These are phyloP conservation scores for Boletus bicolor DNA, from an alignment of 768 basidiomycete species.

Conservation along the genomic window DNA sequence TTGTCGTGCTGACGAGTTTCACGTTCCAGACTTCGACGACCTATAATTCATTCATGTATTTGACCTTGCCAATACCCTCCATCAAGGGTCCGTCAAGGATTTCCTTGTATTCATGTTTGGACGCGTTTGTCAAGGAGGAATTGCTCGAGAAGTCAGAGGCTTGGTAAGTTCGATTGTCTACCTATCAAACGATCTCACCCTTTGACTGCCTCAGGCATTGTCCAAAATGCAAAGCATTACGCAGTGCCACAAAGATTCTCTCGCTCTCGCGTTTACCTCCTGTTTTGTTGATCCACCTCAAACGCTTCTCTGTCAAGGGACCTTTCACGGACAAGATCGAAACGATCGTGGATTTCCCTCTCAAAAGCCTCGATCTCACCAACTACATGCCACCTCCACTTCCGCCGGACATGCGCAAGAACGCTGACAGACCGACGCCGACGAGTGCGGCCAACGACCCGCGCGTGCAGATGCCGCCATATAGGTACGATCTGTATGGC, in stretches of 20 bases:
- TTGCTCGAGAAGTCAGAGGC: constrained; percentile 90
- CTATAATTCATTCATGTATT: constrained; percentile 94
- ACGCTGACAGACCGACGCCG: constrained; percentile 38
- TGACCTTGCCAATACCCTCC: constrained; percentile 84
- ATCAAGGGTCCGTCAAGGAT: constrained; percentile 55
- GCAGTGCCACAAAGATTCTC: constrained; percentile 81
- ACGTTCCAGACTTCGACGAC: constrained; percentile 85
- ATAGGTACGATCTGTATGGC: constrained; percentile 89
- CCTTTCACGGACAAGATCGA: constrained; percentile 96
- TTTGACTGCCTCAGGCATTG: constrained; percentile 68
- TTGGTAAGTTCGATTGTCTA: constrained; percentile 54
- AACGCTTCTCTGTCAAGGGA: constrained; percentile 88
- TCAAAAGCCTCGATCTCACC: constrained; percentile 58
- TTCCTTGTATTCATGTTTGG: constrained; percentile 75
- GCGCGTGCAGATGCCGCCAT: constrained; percentile 79
- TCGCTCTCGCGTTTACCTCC: constrained; percentile 92
- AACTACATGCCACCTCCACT: constrained; percentile 84
- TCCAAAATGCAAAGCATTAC: constrained; percentile 86
- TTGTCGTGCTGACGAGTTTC: constrained; percentile 10
- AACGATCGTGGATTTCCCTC: constrained; percentile 89
- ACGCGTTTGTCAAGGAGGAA: constrained; percentile 88
- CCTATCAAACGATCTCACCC: not conserved
- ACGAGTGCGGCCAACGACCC: constrained; percentile 57
- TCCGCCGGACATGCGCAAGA: constrained; percentile 58
- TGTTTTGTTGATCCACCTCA: constrained; percentile 87